Evolutionary conservation across 2,329 filamentous ascomycete genomes (phyloP).

Genomic region (Orbilia brochopaga): DNA sequence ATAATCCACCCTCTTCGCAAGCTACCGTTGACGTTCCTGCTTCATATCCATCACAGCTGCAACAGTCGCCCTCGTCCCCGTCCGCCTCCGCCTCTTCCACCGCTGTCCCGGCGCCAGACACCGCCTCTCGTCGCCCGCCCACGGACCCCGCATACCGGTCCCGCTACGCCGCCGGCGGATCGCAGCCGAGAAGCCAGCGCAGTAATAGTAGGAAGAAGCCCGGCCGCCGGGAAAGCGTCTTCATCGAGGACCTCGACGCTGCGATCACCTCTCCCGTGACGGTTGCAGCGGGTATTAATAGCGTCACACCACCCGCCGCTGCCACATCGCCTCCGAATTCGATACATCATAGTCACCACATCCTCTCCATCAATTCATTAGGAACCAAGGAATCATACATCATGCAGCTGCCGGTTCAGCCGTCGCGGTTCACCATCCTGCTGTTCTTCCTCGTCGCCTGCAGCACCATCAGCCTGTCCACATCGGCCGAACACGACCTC

Average conservation of each 20-base stretch:
- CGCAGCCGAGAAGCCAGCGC: conserved; percentile 16
- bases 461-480: conserved; percentile 36
- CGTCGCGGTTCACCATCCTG: conserved; percentile 24
- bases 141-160: conserved; percentile 40
- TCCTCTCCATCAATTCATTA: conserved; percentile 22
- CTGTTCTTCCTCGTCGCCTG: conserved; percentile 40
- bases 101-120: conserved; percentile 5
- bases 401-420: conserved; percentile 40
- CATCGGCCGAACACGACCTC: conserved; percentile 31
- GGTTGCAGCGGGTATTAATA: neutral
- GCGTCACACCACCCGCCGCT: conserved; percentile 17
- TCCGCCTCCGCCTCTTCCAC: conserved; percentile 7
- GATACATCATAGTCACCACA: conserved; percentile 4
- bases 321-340: neutral
- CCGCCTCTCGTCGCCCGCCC: conserved; percentile 34
- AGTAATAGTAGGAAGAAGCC: too few relatives aligned
- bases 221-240: conserved; percentile 36
- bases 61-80: conserved; percentile 1
- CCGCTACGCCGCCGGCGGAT: conserved; percentile 25
- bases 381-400: conserved; percentile 45
- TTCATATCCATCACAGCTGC: too few relatives aligned
- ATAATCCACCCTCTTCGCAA: neutral
- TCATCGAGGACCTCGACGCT: conserved; percentile 35
- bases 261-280: neutral
- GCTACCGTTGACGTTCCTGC: conserved; percentile 3